These are phyloP conservation scores for Diaporthe citrichinensis DNA, from an alignment of 2,329 filamentous ascomycete genomes.

Conservation along the genomic window DNA sequence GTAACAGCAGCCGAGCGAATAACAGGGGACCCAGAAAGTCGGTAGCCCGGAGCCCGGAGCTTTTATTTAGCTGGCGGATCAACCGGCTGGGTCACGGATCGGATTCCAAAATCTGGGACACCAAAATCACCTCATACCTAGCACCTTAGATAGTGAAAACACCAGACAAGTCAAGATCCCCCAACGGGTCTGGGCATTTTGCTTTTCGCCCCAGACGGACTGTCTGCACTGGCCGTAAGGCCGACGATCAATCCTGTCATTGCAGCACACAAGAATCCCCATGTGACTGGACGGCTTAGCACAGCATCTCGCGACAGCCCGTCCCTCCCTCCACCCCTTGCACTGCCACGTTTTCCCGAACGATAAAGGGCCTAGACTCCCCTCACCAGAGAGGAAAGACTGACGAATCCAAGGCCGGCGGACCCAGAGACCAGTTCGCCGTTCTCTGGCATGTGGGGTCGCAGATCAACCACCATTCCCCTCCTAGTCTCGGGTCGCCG, in stretches of 20 bases:
- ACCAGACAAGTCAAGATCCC: not conserved
- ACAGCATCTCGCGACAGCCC: not conserved
- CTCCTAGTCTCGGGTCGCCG: conserved; percentile 20
- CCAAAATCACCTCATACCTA: not conserved
- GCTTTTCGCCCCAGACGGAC: not conserved
- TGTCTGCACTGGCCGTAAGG: not conserved
- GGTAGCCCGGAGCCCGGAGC: not conserved
- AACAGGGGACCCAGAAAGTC: not conserved
- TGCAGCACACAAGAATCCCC: not conserved
- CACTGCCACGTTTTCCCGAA: conserved; percentile 15
- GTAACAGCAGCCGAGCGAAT: not conserved
- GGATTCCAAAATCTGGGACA: not conserved
- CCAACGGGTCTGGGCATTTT: not conserved
- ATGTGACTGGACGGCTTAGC: not conserved
- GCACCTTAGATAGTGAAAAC: not conserved
- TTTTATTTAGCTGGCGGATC: not conserved
- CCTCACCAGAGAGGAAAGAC: no score
- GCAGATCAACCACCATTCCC: conserved; percentile 8
- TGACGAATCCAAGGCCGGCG: not conserved
- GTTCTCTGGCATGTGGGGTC: conserved; percentile 1
- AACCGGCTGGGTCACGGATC: not conserved
- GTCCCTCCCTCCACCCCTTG: conserved; percentile 2
- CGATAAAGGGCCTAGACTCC: not conserved
- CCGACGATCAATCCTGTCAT: not conserved
- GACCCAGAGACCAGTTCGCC: conserved; percentile 13